These are phyloP conservation scores for Metschnikowia lochheadii DNA, from an alignment of 805 yeast species.

Conservation along the genomic window DNA sequence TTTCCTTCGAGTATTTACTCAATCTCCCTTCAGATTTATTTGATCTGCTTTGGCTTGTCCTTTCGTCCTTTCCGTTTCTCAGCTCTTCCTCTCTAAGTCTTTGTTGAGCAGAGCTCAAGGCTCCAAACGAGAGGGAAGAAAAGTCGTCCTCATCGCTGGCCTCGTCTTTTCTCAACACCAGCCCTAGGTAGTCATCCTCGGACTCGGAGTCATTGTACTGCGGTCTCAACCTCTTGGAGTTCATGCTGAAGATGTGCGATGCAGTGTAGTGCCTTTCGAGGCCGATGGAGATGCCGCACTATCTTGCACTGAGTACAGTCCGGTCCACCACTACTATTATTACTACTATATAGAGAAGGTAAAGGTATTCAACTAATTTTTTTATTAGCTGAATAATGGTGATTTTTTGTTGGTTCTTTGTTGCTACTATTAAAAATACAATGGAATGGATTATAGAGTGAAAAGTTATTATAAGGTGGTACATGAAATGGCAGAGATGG, in stretches of 20 bases:
- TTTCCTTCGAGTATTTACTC: too few species aligned
- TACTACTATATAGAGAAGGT: too few species aligned
- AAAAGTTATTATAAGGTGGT: too few species aligned
- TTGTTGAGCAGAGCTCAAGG: slow-evolving; percentile 57
- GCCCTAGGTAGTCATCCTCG: slow-evolving; percentile 18
- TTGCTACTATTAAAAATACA: too few species aligned
- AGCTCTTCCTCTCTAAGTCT: slow-evolving; percentile 29
- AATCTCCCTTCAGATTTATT: too few species aligned
- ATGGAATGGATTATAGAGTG: too few species aligned
- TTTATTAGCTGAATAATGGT: too few species aligned
- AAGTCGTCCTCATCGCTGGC: slow-evolving; percentile 41
- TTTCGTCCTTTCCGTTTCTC: slow-evolving; percentile 9
- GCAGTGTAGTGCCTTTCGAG: neutral
- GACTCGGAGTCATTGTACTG: slow-evolving; percentile 17
- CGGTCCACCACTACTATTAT: neutral
- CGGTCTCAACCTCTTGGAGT: slow-evolving; percentile 9
- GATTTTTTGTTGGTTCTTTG: too few species aligned
- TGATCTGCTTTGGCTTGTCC: neutral
- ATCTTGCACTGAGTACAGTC: neutral
- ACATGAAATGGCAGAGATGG: too few species aligned
- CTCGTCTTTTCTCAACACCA: slow-evolving; percentile 10
- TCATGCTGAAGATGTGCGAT: slow-evolving; percentile 2
- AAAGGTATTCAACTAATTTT: too few species aligned
- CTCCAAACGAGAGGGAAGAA: slow-evolving; percentile 58
- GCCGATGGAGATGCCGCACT: slow-evolving; percentile 4